Evolutionary conservation across 140 eudicot species (phyloP), one percentile per base, ranked within the genome.

Genomic region (Flaveria floridana): DNA sequence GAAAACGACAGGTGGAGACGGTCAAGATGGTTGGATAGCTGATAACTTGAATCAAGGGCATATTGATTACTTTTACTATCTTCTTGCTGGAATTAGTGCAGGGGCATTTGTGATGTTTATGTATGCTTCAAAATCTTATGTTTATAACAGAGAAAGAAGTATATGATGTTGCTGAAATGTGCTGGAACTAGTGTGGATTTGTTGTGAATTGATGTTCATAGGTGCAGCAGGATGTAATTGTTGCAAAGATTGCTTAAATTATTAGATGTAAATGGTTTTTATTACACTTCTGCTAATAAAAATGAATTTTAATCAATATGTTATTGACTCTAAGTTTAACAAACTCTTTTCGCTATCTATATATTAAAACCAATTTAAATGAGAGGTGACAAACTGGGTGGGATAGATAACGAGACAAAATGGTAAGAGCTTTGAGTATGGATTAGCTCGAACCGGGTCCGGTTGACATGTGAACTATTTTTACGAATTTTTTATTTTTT

Each of bases 1-100:
- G 52, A 73, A 73, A 67, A 52, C 46, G 25, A 81, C 88, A 1
- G 20, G 74, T 30, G 81, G 78, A 34, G 20, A 52, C 4, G 81
- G 78, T 48, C 50, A 20, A 39, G 85, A 71, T 34, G 68, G 87
- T 68, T 84, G 87, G 85, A 80, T 84, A 72, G 37, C 83, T 5
- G 79, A 80, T 70, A 84, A 84, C 72, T 25, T 79, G 79, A 79
- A 79, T 55, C 63, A 34, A 26, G 79, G 74, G 4, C 83, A 80
- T 69, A 25, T 81, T 23, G 84, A 81, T 73, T 81, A 81, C 37
- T 81, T 81, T 51, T 81, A 81, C 68, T 81, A 78, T 44, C 83
- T 84, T 52, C 76, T 84, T 37, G 83, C 78, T 2, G 88, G 85
- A 20, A 71, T 84, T 5, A 78, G 74, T 66, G 78, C 71, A 0